Base-by-base conservation (phyloP, 225 moss, liverwort and hornwort genomes). In the Rhytidiadelphus loreus region DNA sequence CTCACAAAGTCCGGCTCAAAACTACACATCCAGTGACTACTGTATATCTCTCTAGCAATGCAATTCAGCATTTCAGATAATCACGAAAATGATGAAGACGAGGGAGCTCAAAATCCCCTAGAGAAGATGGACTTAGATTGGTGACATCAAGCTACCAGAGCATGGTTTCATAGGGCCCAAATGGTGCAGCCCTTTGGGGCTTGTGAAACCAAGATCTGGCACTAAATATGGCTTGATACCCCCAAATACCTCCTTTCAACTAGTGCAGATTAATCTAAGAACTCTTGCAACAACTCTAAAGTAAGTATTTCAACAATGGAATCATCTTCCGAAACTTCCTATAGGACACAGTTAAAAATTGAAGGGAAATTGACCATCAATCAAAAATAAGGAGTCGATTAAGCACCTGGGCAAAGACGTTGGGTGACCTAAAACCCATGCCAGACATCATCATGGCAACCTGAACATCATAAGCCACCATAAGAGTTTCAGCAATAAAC, bases 361-460 rank as follows among this genome's bases (percentile, higher is more conserved):
- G 53, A 82, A n/a, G 44, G 43, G 37, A 74, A 39, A 48, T 9
- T 13, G 52, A 64, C 26, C 63, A 53, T 63, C n/a, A 63, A 32
- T 10, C 6, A 28, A 44, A 33, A 50, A 30, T 77, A 56, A 46
- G 48, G 68, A 58, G 41, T 21, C 15, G 69, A 20, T 16, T 70
- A 19, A 81, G 68, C 87, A 96, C 98, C 92, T 95, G 96, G 28
- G 94, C 89, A 89, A 99, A 99, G 58, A 96, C 96, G 81, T 99
- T 94, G 69, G 96, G 95, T 92, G 91, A 85, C 77, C 90, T 94
- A 84, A 89, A 90, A n/a, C 98, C 97, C 97, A 96, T 96, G 69
- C 98, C 97, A n/a, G 96, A 93, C 82, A 99, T 95, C 98, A 99
- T 97, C 94, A 99, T 89, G 39, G 95, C 98, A 48, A 99, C 98